Conservation (phyloP, 495 filamentous ascomycete genomes). For the Gamarada debralockiae region DNA sequence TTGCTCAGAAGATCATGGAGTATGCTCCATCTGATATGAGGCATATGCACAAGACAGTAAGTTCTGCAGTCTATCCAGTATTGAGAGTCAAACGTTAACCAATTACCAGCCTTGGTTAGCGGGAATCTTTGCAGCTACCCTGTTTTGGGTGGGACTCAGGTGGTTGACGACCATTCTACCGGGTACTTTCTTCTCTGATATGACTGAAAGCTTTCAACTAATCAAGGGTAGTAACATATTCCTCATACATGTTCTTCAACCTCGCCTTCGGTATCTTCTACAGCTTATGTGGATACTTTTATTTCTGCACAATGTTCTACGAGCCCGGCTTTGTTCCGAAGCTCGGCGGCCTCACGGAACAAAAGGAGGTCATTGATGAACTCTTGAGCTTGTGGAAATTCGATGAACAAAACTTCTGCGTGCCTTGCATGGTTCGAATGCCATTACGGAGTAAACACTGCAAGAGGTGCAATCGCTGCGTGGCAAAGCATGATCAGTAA, state of each 20-base stretch:
- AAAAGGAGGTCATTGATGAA: slow-evolving; percentile 82
- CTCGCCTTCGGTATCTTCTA: slow-evolving; percentile 64
- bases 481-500: slow-evolving; percentile 97
- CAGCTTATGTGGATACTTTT: slow-evolving; percentile 75
- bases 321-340: slow-evolving; percentile 97
- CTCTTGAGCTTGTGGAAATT: slow-evolving; percentile 81
- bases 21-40: slow-evolving; percentile 84
- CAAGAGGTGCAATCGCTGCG: slow-evolving; percentile 81
- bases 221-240: slow-evolving; percentile 53
- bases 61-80: slow-evolving; percentile 20
- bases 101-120: slow-evolving; percentile 86
- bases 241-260: slow-evolving; percentile 64
- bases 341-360: slow-evolving; percentile 77
- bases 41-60: slow-evolving; percentile 79
- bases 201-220: slow-evolving; percentile 6
- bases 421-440: slow-evolving; percentile 86
- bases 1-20: slow-evolving; percentile 69
- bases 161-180: slow-evolving; percentile 74
- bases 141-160: slow-evolving; percentile 77
- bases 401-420: slow-evolving; percentile 91
- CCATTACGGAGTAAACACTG: slow-evolving; percentile 96
- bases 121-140: slow-evolving; percentile 84
- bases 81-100: slow-evolving; percentile 14
- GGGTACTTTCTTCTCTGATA: slow-evolving; percentile 39
- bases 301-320: slow-evolving; percentile 73